Evolutionary conservation across 2,329 filamentous ascomycete genomes (phyloP).

Genomic region (Fusarium robinianum): DNA sequence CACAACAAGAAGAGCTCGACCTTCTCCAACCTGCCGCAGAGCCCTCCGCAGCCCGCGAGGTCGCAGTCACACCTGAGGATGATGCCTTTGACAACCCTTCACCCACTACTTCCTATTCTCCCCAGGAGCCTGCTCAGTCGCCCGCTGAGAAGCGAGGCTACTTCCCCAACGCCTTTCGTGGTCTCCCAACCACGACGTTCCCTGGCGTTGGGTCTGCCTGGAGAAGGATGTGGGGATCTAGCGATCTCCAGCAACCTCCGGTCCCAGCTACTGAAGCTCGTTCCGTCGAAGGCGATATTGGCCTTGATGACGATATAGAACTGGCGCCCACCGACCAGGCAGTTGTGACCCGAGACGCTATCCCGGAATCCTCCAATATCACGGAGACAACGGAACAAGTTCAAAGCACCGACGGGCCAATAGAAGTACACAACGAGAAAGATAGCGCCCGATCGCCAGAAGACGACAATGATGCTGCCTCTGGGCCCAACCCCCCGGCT

Average conservation of each 20-base stretch:
- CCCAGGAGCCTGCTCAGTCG: constrained; percentile 13
- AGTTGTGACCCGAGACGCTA: too few species aligned
- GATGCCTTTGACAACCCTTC: constrained; percentile 13
- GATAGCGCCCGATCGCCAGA: too few species aligned
- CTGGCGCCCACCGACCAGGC: neutral
- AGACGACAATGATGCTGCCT: constrained; percentile 1
- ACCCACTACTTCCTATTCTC: constrained; percentile 6
- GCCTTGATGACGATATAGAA: neutral
- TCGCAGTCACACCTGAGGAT: constrained; percentile 21
- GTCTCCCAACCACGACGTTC: constrained; percentile 24
- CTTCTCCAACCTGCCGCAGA: neutral
- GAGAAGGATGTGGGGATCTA: constrained; percentile 29
- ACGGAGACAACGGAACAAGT: too few species aligned
- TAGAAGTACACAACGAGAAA: too few species aligned
- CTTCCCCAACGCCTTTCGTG: constrained; percentile 30
- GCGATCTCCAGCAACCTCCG: constrained; percentile 8
- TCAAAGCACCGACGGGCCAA: too few species aligned
- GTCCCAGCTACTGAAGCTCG: neutral
- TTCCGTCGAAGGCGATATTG: neutral
- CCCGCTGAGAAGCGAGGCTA: constrained; percentile 22
- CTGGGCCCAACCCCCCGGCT: constrained; percentile 2
- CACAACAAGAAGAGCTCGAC: neutral
- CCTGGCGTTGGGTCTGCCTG: constrained; percentile 19
- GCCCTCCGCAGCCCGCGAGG: too few species aligned
- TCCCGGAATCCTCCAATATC: too few species aligned